These are phyloP conservation scores for Penicillium sp. DNA, from an alignment of 2,329 filamentous ascomycete species.

Conservation along the genomic window DNA sequence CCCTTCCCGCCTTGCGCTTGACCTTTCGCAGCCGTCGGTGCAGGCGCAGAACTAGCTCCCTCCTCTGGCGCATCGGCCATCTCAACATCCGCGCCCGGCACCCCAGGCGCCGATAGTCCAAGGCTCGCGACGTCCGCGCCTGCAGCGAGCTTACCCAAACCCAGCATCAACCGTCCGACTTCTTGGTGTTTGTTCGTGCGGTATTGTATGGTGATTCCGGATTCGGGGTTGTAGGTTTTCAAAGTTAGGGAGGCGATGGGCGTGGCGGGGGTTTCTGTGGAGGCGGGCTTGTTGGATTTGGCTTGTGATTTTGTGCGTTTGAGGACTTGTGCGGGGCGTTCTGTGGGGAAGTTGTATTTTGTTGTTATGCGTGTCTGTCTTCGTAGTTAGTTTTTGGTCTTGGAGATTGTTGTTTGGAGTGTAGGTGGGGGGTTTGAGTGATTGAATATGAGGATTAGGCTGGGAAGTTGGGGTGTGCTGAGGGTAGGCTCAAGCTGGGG, in stretches of 20 bases:
- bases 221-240: conserved; percentile 85
- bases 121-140: conserved; percentile 65
- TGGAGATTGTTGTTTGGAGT: not conserved
- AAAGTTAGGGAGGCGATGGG: conserved; percentile 74
- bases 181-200: conserved; percentile 77
- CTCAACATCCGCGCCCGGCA: conserved; percentile 39
- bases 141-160: conserved; percentile 75
- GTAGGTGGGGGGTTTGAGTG: not conserved
- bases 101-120: conserved; percentile 37
- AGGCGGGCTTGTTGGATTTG: conserved; percentile 32
- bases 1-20: conserved; percentile 33
- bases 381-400: conserved; percentile 1
- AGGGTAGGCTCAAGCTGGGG: not conserved
- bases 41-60: conserved; percentile 38
- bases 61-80: conserved; percentile 34
- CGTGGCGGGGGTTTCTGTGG: conserved; percentile 64
- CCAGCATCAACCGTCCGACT: conserved; percentile 78
- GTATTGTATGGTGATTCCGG: conserved; percentile 87
- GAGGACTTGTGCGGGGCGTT: conserved; percentile 29
- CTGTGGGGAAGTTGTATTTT: conserved; percentile 73
- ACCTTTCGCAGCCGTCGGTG: conserved; percentile 34
- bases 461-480: not conserved
- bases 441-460: not conserved
- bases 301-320: conserved; percentile 36
- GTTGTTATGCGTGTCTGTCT: conserved; percentile 89